Conservation (phyloP, 2,329 filamentous ascomycete genomes). For the Apiospora malaysiana region DNA sequence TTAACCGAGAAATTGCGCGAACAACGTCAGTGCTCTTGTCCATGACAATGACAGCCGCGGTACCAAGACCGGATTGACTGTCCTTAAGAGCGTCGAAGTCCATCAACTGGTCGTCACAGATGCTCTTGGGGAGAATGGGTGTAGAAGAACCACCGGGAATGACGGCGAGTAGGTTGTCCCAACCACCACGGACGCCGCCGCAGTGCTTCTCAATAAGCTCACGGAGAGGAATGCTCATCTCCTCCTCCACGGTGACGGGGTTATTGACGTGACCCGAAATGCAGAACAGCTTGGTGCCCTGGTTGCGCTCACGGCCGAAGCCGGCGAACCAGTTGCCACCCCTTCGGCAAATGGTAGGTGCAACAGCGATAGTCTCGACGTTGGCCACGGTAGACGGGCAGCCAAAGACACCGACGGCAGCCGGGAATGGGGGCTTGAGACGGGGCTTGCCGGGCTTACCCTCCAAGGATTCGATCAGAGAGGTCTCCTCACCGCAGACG, state of each 20-base stretch:
- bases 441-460: conserved; percentile 98
- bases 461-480: conserved; percentile 96
- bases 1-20: conserved; percentile 88
- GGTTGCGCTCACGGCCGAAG: conserved; percentile 95
- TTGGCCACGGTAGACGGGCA: conserved; percentile 98
- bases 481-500: conserved; percentile 98
- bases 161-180: conserved; percentile 95
- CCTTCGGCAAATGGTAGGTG: conserved; percentile 92
- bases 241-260: conserved; percentile 96
- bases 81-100: conserved; percentile 99
- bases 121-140: conserved; percentile 85
- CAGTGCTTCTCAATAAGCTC: conserved; percentile 99
- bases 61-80: conserved; percentile 94
- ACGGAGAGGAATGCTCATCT: conserved; percentile 96
- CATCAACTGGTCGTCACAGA: conserved; percentile 97
- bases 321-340: conserved; percentile 91
- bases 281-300: conserved; percentile 97
- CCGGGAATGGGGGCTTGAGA: conserved; percentile 97
- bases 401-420: conserved; percentile 95
- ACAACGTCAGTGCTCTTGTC: conserved; percentile 98
- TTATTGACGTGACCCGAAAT: conserved; percentile 99
- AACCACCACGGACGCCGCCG: conserved; percentile 92
- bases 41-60: conserved; percentile 98
- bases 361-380: conserved; percentile 95
- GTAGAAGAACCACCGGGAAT: conserved; percentile 98